Evolutionary conservation across 257 asterid species (phyloP), one percentile per base, ranked within the genome.

Genomic region (Nicotiana paniculata): DNA sequence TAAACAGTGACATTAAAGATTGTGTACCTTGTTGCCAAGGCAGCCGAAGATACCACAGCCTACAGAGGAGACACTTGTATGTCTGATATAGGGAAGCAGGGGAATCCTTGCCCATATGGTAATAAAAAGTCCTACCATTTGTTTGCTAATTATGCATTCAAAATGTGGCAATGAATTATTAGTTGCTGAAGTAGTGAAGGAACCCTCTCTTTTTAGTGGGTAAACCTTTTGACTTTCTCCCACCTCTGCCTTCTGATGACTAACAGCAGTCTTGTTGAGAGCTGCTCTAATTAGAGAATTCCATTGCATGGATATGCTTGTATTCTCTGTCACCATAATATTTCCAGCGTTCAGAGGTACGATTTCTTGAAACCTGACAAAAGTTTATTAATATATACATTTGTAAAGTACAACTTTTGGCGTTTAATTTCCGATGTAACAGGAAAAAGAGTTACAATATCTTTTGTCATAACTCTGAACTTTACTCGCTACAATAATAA

Each of bases 291-390:
- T 89, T 37, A 89, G 84, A 82, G 91, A 85, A 84, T 89, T 85
- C 96, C 96, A 91, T 87, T 89, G 89, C 84, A 51, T 70, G 59
- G 89, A 85, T 75, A 88, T 58, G 66, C 83, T 81, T 26, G 83
- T 74, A 53, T 87, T 88, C 63, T 89, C 93, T 17, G 83, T 58
- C 37, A 57, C 90, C 46, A 91, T 79, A 66, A 91, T 86, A 33
- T 89, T 91, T 81, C 92, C 92, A 2, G 93, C 91, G 65, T 86
- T 89, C 68, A 91, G 91, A 64, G 96, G 93, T 84, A 91, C 93
- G 43, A 91, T 87, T 87, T 91, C 96, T 84, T 91, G 96, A 85
- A 91, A 91, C 91, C 96, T 91, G 91, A 66, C 57, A 85, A 65
- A 8, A 84, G 46, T 68, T 67, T 30, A 37, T 30, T 11, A 26